Percentiles rank a stretch among this genome's conserved stretches.
Conservation (phyloP, 345 rosid species). For the Populus simonii region DNA sequence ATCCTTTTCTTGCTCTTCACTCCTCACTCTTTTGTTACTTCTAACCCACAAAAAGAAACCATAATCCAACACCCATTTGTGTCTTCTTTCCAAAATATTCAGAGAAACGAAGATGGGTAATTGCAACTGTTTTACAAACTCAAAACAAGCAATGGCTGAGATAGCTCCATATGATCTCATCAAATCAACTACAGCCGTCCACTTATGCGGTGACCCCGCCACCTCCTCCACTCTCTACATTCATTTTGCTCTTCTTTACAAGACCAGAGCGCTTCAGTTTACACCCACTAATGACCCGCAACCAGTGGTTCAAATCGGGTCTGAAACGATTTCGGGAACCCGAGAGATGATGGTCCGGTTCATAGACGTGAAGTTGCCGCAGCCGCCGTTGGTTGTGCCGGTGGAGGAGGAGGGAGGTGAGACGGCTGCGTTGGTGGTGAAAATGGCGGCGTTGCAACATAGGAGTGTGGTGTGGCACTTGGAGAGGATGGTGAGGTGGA, state of each 20-base stretch:
- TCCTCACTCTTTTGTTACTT: neutral
- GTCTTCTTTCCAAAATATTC: neutral
- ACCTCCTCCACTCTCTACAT: conserved; percentile 32
- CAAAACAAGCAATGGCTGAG: conserved; percentile 47
- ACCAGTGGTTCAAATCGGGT: conserved; percentile 41
- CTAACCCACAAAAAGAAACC: neutral
- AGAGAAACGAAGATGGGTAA: neutral
- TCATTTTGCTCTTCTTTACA: conserved; percentile 57
- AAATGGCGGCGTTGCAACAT: conserved; percentile 49
- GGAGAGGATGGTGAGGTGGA: conserved; percentile 65
- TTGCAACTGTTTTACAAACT: conserved; percentile 34
- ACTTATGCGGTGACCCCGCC: conserved; percentile 33
- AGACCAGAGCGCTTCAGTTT: conserved; percentile 40
- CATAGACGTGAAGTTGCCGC: conserved; percentile 51
- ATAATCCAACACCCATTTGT: neutral
- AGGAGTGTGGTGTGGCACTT: conserved; percentile 59
- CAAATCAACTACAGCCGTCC: conserved; percentile 34
- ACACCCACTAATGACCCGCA: conserved; percentile 32
- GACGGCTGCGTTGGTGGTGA: conserved; percentile 45
- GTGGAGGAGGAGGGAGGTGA: conserved; percentile 24
- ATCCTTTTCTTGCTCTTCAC: conserved; percentile 12
- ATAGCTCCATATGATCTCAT: conserved; percentile 43
- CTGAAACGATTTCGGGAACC: conserved; percentile 46
- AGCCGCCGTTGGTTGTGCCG: conserved; percentile 38
- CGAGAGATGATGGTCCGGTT: conserved; percentile 44